phyloP scores from a whole-genome alignment of 2,329 filamentous ascomycete species.

The Hypoxylon sp. region DNA sequence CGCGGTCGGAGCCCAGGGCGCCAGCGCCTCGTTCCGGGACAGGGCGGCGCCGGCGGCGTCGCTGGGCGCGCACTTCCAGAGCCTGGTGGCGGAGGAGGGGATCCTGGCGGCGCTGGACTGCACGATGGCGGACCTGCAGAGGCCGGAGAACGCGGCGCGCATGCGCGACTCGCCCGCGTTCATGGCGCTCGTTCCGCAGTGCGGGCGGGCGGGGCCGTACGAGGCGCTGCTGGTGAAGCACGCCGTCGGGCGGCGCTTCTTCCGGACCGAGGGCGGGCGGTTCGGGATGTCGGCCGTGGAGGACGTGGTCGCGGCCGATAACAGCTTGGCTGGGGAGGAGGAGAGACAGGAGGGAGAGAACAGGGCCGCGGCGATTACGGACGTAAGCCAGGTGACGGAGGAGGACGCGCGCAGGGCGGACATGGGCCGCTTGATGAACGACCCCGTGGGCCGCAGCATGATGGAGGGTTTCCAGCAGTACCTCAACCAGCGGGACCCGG shows the following conservation, averaged over 20 bases:
- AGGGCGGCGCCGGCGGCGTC: constrained; percentile 1
- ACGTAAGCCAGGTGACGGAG: not conserved
- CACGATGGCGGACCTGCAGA: constrained; percentile 25
- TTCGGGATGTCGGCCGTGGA: constrained; percentile 46
- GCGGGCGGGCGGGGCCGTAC: constrained; percentile 26
- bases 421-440: constrained; percentile 29
- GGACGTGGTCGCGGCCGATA: constrained; percentile 38
- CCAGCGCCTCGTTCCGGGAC: not conserved
- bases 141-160: constrained; percentile 33
- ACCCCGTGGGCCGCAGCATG: constrained; percentile 35
- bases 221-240: constrained; percentile 21
- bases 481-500: constrained; percentile 29
- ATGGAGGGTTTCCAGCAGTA: constrained; percentile 39
- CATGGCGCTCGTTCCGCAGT: constrained; percentile 22
- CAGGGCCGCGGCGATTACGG: not conserved
- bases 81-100: constrained; percentile 40
- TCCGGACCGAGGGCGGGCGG: constrained; percentile 41
- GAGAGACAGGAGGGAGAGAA: not conserved
- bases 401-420: constrained; percentile 2
- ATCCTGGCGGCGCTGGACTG: constrained; percentile 37
- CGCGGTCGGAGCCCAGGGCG: not conserved
- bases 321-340: constrained; percentile 5
- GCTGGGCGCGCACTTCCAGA: constrained; percentile 33
- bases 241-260: constrained; percentile 42
- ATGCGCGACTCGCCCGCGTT: constrained; percentile 31